These are phyloP conservation scores for Wickerhamomyces ciferrii DNA, from an alignment of 805 yeast genomes.

Conservation along the genomic window DNA sequence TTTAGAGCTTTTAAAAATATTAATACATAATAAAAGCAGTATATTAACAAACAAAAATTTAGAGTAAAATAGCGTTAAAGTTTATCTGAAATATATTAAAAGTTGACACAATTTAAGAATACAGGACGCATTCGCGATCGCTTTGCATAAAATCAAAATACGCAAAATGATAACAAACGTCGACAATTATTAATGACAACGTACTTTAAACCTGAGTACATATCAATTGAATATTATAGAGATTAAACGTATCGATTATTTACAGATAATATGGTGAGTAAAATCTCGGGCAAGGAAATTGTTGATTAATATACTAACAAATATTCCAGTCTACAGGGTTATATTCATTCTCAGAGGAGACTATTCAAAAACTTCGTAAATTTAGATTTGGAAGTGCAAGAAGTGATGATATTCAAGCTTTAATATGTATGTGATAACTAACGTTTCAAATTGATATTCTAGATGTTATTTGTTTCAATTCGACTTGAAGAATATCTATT, in stretches of 20 bases:
- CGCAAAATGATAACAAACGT: background rate
- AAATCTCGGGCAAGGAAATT: background rate
- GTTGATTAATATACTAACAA: background rate
- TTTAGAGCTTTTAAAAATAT: too few relatives aligned
- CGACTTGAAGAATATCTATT: too few relatives aligned
- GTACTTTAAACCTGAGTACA: background rate
- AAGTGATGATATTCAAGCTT: conserved; percentile 53
- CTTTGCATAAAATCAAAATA: background rate
- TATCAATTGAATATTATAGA: background rate
- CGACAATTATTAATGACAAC: background rate
- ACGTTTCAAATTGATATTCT: too few relatives aligned
- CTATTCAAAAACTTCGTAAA: conserved; percentile 55
- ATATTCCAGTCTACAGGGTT: conserved; percentile 40
- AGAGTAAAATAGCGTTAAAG: too few relatives aligned
- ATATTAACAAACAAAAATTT: too few relatives aligned
- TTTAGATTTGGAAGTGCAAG: conserved; percentile 73
- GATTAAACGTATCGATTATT: background rate
- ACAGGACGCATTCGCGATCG: background rate
- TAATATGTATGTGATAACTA: conserved; percentile 41
- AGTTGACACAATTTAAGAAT: background rate
- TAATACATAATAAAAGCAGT: too few relatives aligned
- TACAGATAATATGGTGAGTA: background rate
- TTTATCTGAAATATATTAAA: too few relatives aligned
- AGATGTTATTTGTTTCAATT: too few relatives aligned
- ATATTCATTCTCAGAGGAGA: conserved; percentile 58